These are phyloP conservation scores for Alloascoidea africana DNA, from an alignment of 805 yeast species.

Conservation along the genomic window DNA sequence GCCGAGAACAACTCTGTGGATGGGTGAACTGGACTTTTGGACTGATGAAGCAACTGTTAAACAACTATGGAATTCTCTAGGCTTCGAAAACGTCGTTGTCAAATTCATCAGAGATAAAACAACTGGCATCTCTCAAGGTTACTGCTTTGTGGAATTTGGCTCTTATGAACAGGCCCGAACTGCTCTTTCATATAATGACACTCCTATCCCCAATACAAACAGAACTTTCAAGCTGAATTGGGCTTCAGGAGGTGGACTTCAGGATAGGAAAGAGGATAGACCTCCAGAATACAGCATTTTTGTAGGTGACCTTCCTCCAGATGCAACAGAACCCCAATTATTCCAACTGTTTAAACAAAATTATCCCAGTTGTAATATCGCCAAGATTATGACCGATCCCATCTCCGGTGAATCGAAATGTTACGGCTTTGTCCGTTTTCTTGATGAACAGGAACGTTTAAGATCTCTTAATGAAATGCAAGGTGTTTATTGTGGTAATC, in stretches of 20 bases:
- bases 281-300: constrained; percentile 47
- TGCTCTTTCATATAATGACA: constrained; percentile 57
- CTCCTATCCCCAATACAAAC: constrained; percentile 46
- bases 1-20: too few relatives aligned
- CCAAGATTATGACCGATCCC: constrained; percentile 66
- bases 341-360: constrained; percentile 50
- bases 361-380: constrained; percentile 62
- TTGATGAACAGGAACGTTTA: constrained; percentile 48
- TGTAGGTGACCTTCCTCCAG: constrained; percentile 73
- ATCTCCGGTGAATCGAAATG: constrained; percentile 61
- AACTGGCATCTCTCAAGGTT: constrained; percentile 41
- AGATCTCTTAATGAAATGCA: constrained; percentile 71
- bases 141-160: constrained; percentile 71
- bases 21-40: constrained; percentile 81
- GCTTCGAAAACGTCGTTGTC: constrained; percentile 49
- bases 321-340: constrained; percentile 51
- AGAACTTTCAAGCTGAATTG: constrained; percentile 58
- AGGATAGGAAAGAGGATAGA: too few relatives aligned
- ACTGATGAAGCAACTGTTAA: constrained; percentile 64
- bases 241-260: constrained; percentile 73
- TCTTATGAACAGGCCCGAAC: constrained; percentile 41
- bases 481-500: constrained; percentile 52
- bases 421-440: constrained; percentile 76
- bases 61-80: constrained; percentile 54
- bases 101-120: constrained; percentile 60